Evolutionary conservation across 2,329 filamentous ascomycete genomes (phyloP).

Genomic region (Cladosporium colombiae): DNA sequence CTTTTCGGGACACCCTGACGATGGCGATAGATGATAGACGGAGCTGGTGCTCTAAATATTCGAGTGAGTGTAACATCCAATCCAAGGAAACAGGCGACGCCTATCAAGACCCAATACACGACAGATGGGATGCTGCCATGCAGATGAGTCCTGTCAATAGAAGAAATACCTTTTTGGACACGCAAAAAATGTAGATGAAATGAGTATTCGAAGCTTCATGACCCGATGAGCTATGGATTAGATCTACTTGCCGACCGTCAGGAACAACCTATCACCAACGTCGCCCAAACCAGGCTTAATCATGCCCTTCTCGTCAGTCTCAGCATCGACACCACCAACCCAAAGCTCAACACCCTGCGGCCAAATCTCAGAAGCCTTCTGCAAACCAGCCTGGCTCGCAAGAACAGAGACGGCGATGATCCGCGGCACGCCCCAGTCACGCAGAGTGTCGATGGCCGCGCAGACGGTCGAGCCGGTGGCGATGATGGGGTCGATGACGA

Average conservation of each 20-base stretch:
- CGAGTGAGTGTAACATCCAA: background rate
- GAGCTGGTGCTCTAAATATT: background rate
- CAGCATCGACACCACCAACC: slow-evolving; percentile 75
- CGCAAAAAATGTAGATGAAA: background rate
- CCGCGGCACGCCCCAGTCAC: slow-evolving; percentile 85
- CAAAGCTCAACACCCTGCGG: slow-evolving; percentile 75
- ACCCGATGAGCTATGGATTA: background rate
- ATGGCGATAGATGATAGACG: background rate
- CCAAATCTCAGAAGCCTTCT: slow-evolving; percentile 74
- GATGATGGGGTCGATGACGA: slow-evolving; percentile 89
- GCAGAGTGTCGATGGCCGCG: slow-evolving; percentile 84
- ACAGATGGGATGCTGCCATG: background rate
- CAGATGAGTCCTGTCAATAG: background rate
- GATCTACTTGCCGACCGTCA: slow-evolving; percentile 77
- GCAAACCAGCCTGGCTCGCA: slow-evolving; percentile 70
- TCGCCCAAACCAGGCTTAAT: slow-evolving; percentile 87
- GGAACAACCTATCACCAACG: slow-evolving; percentile 84
- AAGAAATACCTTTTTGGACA: background rate
- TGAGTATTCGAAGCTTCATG: background rate
- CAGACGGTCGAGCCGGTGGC: slow-evolving; percentile 88
- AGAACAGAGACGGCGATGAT: slow-evolving; percentile 77
- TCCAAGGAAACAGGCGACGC: background rate
- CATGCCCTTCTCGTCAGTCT: slow-evolving; percentile 79
- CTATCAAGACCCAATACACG: background rate
- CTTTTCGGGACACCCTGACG: background rate